Conservation (phyloP, 1,284 basidiomycete genomes). For the Boletus subluridellus region DNA sequence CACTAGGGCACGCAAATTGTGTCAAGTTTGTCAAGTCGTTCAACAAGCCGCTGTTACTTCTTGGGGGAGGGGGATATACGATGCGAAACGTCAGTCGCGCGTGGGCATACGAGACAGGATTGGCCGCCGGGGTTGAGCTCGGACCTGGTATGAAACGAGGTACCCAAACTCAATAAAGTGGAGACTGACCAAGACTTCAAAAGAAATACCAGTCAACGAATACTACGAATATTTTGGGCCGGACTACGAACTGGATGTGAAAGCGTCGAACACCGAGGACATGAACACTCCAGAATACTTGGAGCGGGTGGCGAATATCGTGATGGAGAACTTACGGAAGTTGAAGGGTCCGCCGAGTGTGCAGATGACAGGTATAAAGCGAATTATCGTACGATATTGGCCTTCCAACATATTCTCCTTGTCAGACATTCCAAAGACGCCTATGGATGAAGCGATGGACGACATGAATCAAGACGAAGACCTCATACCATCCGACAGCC, state of each 20-base stretch:
- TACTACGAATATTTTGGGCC: conserved; percentile 99
- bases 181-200: conserved; percentile 7
- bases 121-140: conserved; percentile 94
- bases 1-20: conserved; percentile 90
- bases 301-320: conserved; percentile 88
- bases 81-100: conserved; percentile 96
- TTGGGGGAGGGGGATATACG: conserved; percentile 98
- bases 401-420: background rate
- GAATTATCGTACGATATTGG: background rate
- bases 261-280: conserved; percentile 93
- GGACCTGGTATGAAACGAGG: conserved; percentile 60
- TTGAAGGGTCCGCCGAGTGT: conserved; percentile 86
- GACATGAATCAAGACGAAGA: conserved; percentile 82
- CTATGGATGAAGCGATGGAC: conserved; percentile 75
- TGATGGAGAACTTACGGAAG: conserved; percentile 86
- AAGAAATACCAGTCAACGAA: conserved; percentile 94
- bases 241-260: conserved; percentile 96
- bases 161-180: background rate
- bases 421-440: conserved; percentile 71
- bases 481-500: conserved; percentile 67
- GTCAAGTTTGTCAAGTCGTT: conserved; percentile 98
- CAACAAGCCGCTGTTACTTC: conserved; percentile 85
- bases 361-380: conserved; percentile 71
- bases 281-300: conserved; percentile 92
- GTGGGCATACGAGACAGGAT: conserved; percentile 98